Evolutionary conservation across 805 yeast species (phyloP).

Genomic region (Kazachstania viticola): DNA sequence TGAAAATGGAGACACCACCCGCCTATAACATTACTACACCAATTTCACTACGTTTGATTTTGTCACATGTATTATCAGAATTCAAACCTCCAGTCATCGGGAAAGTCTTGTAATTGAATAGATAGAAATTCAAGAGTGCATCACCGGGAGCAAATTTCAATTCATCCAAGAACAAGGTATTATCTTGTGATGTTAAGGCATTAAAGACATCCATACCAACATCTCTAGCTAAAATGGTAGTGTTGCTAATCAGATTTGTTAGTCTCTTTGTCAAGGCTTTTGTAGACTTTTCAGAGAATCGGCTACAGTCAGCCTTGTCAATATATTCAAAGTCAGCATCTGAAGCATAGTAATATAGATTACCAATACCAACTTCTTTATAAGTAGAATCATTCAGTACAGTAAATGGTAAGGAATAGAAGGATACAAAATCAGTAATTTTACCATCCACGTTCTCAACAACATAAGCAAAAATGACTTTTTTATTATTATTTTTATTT

Average conservation of each 20-base stretch:
- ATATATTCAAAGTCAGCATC: conserved; percentile 40
- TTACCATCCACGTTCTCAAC: conserved; percentile 45
- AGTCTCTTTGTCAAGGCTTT: conserved; percentile 48
- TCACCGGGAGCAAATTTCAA: conserved; percentile 90
- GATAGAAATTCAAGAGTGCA: conserved; percentile 79
- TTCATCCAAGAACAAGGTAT: conserved; percentile 67
- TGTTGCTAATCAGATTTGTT: conserved; percentile 52
- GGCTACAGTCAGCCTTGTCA: too few relatives aligned
- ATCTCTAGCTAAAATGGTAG: conserved; percentile 59
- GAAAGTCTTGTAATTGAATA: conserved; percentile 80
- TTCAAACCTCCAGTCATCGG: conserved; percentile 76
- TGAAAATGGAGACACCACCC: too few relatives aligned
- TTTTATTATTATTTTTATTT: conserved; percentile 12
- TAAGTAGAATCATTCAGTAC: conserved; percentile 58
- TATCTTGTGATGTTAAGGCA: conserved; percentile 85
- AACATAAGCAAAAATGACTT: conserved; percentile 68
- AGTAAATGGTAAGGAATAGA: conserved; percentile 78
- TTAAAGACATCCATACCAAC: conserved; percentile 81
- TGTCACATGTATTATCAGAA: conserved; percentile 39
- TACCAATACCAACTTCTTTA: conserved; percentile 70
- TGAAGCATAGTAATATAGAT: conserved; percentile 81
- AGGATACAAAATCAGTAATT: conserved; percentile 83
- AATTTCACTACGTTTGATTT: conserved; percentile 58
- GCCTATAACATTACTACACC: conserved; percentile 85
- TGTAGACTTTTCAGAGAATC: conserved; percentile 31